phyloP scores from a whole-genome alignment of 148 eudicot species.

The Polygonum aviculare region DNA sequence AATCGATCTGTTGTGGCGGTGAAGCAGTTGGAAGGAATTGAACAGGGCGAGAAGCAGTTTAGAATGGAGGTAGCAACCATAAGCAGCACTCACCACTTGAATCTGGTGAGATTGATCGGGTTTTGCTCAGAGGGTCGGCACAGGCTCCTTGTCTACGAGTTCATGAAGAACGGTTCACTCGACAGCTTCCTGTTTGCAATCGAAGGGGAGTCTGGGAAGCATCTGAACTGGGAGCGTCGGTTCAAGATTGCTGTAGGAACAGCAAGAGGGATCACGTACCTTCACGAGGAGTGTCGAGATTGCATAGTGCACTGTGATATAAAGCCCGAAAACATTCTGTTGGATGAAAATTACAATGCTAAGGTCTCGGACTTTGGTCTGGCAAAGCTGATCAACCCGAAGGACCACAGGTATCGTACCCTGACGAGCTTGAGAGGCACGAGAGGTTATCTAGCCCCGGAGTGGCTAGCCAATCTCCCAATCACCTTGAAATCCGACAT shows the following conservation, averaged over 20 bases:
- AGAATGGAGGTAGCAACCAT: slow-evolving; percentile 94
- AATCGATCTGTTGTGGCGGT: slow-evolving; percentile 61
- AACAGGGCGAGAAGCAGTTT: slow-evolving; percentile 91
- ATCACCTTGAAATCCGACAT: slow-evolving; percentile 79
- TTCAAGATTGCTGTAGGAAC: slow-evolving; percentile 70
- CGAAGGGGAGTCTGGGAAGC: slow-evolving; percentile 28
- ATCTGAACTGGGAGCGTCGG: slow-evolving; percentile 53
- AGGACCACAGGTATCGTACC: slow-evolving; percentile 58
- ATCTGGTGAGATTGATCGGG: slow-evolving; percentile 74
- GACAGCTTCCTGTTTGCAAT: slow-evolving; percentile 50
- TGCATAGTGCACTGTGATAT: slow-evolving; percentile 86
- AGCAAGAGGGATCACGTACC: slow-evolving; percentile 74
- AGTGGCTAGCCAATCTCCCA: slow-evolving; percentile 77
- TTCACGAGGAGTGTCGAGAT: slow-evolving; percentile 86
- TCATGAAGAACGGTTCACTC: slow-evolving; percentile 78
- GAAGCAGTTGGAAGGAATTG: slow-evolving; percentile 82
- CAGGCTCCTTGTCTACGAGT: slow-evolving; percentile 79
- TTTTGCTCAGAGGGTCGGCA: slow-evolving; percentile 80
- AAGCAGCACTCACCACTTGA: slow-evolving; percentile 87
- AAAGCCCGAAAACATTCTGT: slow-evolving; percentile 81
- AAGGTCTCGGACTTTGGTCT: slow-evolving; percentile 89
- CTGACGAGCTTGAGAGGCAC: slow-evolving; percentile 74
- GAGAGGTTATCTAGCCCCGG: slow-evolving; percentile 84
- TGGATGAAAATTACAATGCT: slow-evolving; percentile 60
- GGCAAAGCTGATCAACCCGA: slow-evolving; percentile 55